A percentile compares a stretch with the other conserved stretches of the same genome.
Conservation (phyloP, 306 rosid genomes). For the Erythrophleum fordii region DNA sequence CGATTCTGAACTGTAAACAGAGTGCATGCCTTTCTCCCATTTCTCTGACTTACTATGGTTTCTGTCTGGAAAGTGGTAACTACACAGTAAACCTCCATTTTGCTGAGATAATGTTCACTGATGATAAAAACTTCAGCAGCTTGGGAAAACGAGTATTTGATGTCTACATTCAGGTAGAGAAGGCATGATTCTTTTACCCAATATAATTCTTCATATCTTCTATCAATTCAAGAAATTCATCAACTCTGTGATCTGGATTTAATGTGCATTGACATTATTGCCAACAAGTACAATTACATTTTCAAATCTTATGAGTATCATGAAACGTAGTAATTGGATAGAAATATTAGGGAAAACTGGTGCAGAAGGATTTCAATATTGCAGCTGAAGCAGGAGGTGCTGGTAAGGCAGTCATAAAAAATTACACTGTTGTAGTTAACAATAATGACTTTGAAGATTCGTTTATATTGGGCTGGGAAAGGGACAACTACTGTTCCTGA, state of each 20-base stretch:
- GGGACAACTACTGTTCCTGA: not conserved
- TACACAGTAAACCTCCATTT: constrained; percentile 25
- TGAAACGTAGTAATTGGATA: not conserved
- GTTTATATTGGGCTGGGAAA: constrained; percentile 40
- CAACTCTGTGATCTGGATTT: not conserved
- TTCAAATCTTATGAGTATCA: not conserved
- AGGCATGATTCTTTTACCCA: not conserved
- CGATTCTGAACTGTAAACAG: not conserved
- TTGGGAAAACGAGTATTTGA: constrained; percentile 35
- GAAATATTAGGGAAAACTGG: constrained; percentile 35
- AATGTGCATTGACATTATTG: not conserved
- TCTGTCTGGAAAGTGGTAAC: constrained; percentile 26
- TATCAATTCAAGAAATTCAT: not conserved
- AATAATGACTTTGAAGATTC: constrained; percentile 34
- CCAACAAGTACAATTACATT: not conserved
- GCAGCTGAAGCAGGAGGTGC: constrained; percentile 25
- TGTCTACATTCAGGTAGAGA: constrained; percentile 31
- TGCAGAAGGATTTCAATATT: constrained; percentile 46
- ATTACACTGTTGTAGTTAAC: not conserved
- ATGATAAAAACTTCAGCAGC: constrained; percentile 30
- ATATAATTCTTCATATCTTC: not conserved
- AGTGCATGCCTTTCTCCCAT: constrained; percentile 4
- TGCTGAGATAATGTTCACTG: constrained; percentile 32
- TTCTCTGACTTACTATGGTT: constrained; percentile 38
- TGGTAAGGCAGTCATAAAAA: not conserved